Conservation (phyloP, 1,284 basidiomycete species). For the Tylopilus orsonianus region DNA sequence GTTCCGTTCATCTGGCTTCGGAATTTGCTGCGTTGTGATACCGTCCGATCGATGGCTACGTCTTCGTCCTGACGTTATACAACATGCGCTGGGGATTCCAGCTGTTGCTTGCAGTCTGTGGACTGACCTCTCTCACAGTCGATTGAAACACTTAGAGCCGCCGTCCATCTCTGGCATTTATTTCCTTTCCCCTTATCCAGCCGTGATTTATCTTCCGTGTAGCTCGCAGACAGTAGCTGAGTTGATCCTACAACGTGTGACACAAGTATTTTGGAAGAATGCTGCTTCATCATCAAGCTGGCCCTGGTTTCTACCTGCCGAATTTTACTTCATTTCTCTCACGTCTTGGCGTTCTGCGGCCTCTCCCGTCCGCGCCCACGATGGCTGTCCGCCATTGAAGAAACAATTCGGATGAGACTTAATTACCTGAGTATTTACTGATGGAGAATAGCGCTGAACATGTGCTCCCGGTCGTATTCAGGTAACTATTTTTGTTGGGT, state of each 20-base stretch:
- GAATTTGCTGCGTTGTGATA: neutral
- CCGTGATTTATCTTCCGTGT: neutral
- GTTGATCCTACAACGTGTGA: constrained; percentile 16
- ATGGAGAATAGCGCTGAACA: constrained; percentile 19
- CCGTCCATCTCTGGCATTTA: constrained; percentile 5
- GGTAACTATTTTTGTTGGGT: constrained; percentile 10
- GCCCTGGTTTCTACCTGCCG: neutral
- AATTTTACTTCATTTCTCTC: constrained; percentile 19
- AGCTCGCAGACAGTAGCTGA: neutral
- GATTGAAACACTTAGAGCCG: constrained; percentile 5
- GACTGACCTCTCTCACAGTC: constrained; percentile 7
- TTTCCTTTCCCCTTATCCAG: constrained; percentile 2
- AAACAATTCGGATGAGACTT: constrained; percentile 24
- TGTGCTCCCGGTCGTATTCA: constrained; percentile 15
- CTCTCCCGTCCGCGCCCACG: constrained; percentile 17
- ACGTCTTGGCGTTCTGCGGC: constrained; percentile 19
- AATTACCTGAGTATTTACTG: constrained; percentile 21
- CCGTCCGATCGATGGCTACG: constrained; percentile 3
- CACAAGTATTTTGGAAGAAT: constrained; percentile 3
- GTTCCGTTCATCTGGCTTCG: neutral
- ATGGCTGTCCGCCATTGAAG: constrained; percentile 11
- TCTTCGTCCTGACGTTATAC: constrained; percentile 9
- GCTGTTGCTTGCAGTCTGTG: constrained; percentile 1
- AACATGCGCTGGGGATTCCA: constrained; percentile 11
- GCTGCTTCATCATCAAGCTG: constrained; percentile 1